Evolutionary conservation across 768 basidiomycete genomes (phyloP).

Genomic region (Gelatoporia subvermispora): DNA sequence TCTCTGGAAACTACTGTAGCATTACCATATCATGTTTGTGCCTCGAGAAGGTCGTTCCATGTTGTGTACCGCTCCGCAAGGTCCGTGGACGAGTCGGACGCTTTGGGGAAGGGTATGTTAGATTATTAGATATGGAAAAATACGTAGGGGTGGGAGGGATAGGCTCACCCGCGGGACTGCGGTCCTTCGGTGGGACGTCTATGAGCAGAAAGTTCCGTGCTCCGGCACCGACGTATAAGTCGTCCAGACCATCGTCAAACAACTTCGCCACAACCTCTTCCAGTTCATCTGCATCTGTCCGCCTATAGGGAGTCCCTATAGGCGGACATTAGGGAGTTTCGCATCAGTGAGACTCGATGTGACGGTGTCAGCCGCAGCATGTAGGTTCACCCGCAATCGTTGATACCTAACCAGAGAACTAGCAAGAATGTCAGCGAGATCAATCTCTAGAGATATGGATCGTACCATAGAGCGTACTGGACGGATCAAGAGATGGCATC

Average conservation of each 20-base stretch:
- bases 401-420: slow-evolving; percentile 35
- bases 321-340: too few relatives aligned
- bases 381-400: slow-evolving; percentile 30
- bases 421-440: neutral
- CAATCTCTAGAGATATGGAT: neutral
- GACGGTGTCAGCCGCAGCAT: too few relatives aligned
- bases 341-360: too few relatives aligned
- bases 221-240: slow-evolving; percentile 27
- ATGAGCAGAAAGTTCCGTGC: slow-evolving; percentile 34
- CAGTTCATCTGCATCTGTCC: slow-evolving; percentile 21
- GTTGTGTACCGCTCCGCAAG: slow-evolving; percentile 14
- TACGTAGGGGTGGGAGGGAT: neutral
- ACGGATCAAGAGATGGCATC: slow-evolving; percentile 2
- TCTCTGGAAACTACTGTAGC: too few relatives aligned
- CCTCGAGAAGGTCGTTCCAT: slow-evolving; percentile 30
- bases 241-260: slow-evolving; percentile 23
- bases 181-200: slow-evolving; percentile 34
- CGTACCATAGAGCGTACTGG: slow-evolving; percentile 3
- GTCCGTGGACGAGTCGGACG: neutral
- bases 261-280: slow-evolving; percentile 23
- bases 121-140: neutral
- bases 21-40: too few relatives aligned
- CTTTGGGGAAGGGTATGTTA: neutral
- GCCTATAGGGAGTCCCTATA: neutral
- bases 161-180: slow-evolving; percentile 30